Evolutionary conservation across 1,139 yeast species (phyloP), one percentile per base, ranked within the genome.

Genomic region (Suhomyces bokatorum): DNA sequence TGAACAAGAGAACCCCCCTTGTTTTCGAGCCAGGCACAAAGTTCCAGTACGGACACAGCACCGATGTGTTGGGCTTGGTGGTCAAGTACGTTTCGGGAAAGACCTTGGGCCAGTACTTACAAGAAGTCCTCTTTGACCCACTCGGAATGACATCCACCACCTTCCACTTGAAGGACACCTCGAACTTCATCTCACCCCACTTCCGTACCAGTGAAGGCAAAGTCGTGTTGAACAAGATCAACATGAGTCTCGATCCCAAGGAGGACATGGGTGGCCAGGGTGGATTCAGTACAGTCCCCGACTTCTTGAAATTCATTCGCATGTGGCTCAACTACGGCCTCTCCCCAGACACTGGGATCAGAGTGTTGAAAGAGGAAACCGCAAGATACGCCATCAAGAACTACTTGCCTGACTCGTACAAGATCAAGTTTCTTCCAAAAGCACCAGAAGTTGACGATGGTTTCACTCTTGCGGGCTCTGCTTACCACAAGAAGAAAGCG

Each of bases 201-300:
- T 47, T 54, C 37, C 53, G 69, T 43, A 59, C 56, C 28, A 39
- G 39, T 16, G 34, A 34, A 4, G 32, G n/a, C 32, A 16, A 33
- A 3, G 12, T 41, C 15, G 9, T 39, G 12, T 5, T 16, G 13
- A 26, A 29, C 20, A 26, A 28, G 11, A 10, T 9, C 16, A 13
- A 15, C 8, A 24, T 39, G 29, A 14, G 17, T 6, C 53, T 56
- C 7, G 62, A 68, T 41, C 71, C 75, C 1, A 54, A 52, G 5
- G 43, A 70, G n/a, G 75, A 73, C 48, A 63, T 73, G 65, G 81
- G 80, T 7, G 81, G 81, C 15, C 80, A 74, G 42, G 81, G 81
- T 1, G 60, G 72, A 44, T 71, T 66, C 48, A 75, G 78, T 1
- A 67, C 69, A 2, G 71, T 73, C 6, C 63, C 58, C 3, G 80